Evolutionary conservation across 2,329 filamentous ascomycete genomes (phyloP), one percentile per base, ranked within the genome.

Genomic region (Talaromyces sp.): DNA sequence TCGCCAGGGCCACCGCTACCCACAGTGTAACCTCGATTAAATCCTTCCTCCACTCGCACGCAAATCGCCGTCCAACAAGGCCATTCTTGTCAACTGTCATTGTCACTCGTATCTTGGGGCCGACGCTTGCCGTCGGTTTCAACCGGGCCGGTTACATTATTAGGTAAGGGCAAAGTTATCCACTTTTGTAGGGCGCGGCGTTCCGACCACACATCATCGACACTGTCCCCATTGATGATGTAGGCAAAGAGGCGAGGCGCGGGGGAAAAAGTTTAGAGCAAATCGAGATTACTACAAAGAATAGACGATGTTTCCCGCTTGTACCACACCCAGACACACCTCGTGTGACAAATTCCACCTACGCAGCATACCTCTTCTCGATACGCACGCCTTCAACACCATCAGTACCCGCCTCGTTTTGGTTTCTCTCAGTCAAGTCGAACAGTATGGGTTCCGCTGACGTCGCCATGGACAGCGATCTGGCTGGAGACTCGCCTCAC

Each of bases 401-500:
- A n/a, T n/a, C 35, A 38, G 17, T 11, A 24, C 19, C 13, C 8
- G 49, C 19, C 49, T 52, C 49, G 24, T 17, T 52, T 52, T 52
- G 24, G 19, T 29, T 19, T 52, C 27, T 29, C 13, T n/a, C 35
- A 17, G 49, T 52, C 17, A 19, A 51, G 26, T 27, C 26, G 8
- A 14, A 27, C 49, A 52, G 24, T 41, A 77, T 76, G 75, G 75
- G 74, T 66, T 72, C 75, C 51, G 66, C 73, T 41, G 64, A 65
- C 60, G 64, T 65, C 9, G 59, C 65, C 24, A 75, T 85, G 21
- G 49, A 62, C 17, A 53, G 58, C 32, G 53, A 58, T 27, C 57
- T 83, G 13, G 65, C 71, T 55, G 75, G 78, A 50, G 73, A 80
- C 62, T 83, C 82, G 2, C 74, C 82, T 1, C 75, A 81, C 35